Evolutionary conservation across 768 basidiomycete species (phyloP), one percentile per base, ranked within the genome.

Genomic region (Tylopilus intermedius): DNA sequence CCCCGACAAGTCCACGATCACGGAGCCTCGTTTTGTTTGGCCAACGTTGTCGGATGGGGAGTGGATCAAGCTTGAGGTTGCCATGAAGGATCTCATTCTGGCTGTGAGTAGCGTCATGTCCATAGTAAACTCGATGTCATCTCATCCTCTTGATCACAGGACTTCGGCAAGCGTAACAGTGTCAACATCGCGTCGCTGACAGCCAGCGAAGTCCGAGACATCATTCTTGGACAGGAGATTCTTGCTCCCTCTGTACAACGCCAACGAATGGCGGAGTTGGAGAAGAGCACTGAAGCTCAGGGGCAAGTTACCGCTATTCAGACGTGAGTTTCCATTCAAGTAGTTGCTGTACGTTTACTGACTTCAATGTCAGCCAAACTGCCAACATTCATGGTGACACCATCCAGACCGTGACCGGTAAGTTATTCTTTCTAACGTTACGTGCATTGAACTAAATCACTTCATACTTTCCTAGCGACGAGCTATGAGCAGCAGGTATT

Each of bases 11-110:
- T 87, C 85, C 52, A 98, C 95, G 2, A 87, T 95, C 62, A 98
- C 96, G 3, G 92, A 97, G 69, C n/a, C n/a, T n/a, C n/a, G n/a
- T n/a, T n/a, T n/a, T 68, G 92, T 98, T 32, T 97, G 94, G 94
- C 95, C 95, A 9, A 86, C 92, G 1, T 76, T 98, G 52, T 75
- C 75, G 29, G 94, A 96, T 60, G 93, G 96, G 59, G 94, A 96
- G 62, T 98, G 95, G 95, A 95, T 99, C 72, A 94, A 95, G 70
- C 95, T 97, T 44, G 96, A 99, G 74, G 90, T 99, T 42, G 95
- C 96, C 0, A 86, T 99, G 79, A 98, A 96, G 71, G 96, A 98
- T 59, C 82, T 99, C 48, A 98, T 99, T 24, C 75, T 93, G 40
- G 89, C 88, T 52, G 85, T 98, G 24, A 53, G 83, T 71, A 26